These are phyloP conservation scores for Mycena capillaripes DNA, from an alignment of 768 basidiomycete species.

Conservation along the genomic window DNA sequence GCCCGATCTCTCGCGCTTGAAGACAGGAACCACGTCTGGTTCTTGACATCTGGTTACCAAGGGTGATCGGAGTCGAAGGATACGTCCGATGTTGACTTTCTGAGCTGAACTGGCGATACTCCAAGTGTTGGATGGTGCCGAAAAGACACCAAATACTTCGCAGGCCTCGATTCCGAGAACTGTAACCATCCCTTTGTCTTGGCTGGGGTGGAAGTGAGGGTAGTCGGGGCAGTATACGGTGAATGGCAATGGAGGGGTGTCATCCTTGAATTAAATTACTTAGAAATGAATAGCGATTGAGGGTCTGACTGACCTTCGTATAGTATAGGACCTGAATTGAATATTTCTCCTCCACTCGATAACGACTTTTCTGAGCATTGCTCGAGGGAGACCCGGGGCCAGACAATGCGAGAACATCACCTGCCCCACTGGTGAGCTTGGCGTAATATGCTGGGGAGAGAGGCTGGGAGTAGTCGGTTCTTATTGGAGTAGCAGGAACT, in stretches of 20 bases:
- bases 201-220: not conserved
- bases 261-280: not conserved
- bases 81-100: not conserved
- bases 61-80: not conserved
- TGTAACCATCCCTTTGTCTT: not conserved
- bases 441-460: not conserved
- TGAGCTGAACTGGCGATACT: not conserved
- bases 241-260: not conserved
- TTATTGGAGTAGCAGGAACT: not conserved
- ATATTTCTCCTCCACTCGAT: not conserved
- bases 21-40: not conserved
- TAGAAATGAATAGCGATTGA: not conserved
- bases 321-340: not conserved
- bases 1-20: not conserved
- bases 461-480: not conserved
- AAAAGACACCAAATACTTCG: not conserved
- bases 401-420: not conserved
- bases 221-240: not conserved
- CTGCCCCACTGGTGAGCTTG: not conserved
- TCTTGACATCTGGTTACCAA: not conserved
- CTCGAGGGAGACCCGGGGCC: not conserved
- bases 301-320: not conserved
- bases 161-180: not conserved
- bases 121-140: not conserved
- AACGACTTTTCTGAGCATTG: not conserved